phyloP scores from a whole-genome alignment of 768 basidiomycete species.

The Pisolithus sp. region DNA sequence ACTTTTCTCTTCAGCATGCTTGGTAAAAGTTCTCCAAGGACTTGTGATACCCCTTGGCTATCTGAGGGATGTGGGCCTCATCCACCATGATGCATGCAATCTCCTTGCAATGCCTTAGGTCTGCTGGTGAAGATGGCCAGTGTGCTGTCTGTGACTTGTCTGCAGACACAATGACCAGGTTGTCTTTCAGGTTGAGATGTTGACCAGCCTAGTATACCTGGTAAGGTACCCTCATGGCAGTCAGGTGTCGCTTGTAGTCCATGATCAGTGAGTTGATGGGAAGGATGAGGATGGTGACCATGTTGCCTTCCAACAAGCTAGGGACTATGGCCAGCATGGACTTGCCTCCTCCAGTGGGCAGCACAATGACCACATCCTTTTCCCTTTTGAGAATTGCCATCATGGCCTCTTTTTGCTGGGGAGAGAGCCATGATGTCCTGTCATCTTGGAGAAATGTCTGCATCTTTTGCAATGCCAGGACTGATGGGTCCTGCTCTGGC shows the following conservation, averaged over 20 bases:
- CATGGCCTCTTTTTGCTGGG: slow-evolving; percentile 14
- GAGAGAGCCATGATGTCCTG: slow-evolving; percentile 6
- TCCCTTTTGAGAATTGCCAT: neutral
- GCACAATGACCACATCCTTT: slow-evolving; percentile 16
- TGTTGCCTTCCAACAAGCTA: slow-evolving; percentile 4
- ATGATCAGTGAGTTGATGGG: slow-evolving; percentile 17
- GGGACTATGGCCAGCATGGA: slow-evolving; percentile 20
- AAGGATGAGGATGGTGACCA: slow-evolving; percentile 12
- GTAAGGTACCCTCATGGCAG: slow-evolving; percentile 6
- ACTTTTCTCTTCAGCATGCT: too few species aligned
- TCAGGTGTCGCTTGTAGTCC: slow-evolving; percentile 17
- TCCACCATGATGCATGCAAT: slow-evolving; percentile 16
- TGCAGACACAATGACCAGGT: slow-evolving; percentile 3
- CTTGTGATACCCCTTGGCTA: neutral
- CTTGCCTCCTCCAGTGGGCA: slow-evolving; percentile 23
- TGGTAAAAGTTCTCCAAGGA: too few species aligned
- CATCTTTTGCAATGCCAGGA: too few species aligned
- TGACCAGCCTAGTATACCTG: slow-evolving; percentile 3
- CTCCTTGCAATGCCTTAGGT: neutral
- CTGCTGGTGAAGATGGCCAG: slow-evolving; percentile 14
- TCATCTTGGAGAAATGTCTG: too few species aligned
- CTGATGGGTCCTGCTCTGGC: neutral
- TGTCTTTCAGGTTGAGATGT: neutral
- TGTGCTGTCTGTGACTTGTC: neutral
- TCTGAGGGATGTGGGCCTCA: neutral